These are phyloP conservation scores for Brassica incana DNA, from an alignment of 345 rosid species.

Conservation along the genomic window DNA sequence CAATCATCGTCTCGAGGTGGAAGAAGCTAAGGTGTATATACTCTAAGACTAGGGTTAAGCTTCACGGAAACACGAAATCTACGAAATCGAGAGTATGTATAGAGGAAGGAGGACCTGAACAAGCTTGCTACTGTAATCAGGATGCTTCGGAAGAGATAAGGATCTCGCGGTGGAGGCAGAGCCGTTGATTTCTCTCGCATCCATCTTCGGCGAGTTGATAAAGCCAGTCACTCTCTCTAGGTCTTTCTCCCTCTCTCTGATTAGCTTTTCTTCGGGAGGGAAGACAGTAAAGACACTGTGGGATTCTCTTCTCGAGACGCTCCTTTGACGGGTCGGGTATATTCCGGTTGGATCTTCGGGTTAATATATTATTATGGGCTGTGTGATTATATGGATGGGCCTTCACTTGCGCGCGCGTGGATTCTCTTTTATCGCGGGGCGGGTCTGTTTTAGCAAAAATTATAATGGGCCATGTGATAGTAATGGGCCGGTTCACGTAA, in stretches of 20 bases:
- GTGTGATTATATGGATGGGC: no score
- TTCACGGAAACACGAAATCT: background rate
- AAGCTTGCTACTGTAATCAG: constrained; percentile 32
- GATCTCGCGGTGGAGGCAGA: constrained; percentile 30
- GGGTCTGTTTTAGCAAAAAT: no score
- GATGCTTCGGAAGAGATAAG: constrained; percentile 15
- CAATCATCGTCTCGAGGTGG: background rate
- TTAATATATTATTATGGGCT: no score
- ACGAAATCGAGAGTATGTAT: background rate
- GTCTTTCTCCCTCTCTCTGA: constrained; percentile 18
- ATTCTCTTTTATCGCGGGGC: no score
- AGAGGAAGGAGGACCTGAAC: constrained; percentile 6
- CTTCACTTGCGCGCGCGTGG: no score
- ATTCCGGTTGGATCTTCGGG: no score
- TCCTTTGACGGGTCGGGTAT: no score
- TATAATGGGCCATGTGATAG: no score
- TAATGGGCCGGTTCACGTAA: no score
- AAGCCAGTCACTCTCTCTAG: constrained; percentile 12
- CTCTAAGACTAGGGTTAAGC: background rate
- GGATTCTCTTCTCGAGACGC: no score
- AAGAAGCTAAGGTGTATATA: background rate
- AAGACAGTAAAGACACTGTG: background rate
- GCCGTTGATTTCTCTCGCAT: constrained; percentile 15
- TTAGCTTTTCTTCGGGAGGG: constrained; percentile 16
- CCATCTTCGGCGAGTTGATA: constrained; percentile 2